phyloP scores from a whole-genome alignment of 2,329 filamentous ascomycete genomes.

The Exophiala calicioides region DNA sequence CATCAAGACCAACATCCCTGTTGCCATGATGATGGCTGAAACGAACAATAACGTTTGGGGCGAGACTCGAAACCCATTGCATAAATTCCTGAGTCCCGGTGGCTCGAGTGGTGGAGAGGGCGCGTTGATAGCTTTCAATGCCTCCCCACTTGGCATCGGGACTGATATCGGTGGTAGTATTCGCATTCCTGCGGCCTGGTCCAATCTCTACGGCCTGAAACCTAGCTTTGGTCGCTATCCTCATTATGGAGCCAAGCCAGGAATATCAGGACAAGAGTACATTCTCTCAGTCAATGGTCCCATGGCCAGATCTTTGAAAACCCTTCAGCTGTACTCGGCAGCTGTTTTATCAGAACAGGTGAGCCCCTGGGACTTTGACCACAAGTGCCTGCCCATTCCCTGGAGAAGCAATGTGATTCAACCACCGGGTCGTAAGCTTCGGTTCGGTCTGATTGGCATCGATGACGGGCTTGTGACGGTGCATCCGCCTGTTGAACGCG shows the following conservation, averaged over 20 bases:
- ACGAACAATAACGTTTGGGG: constrained; percentile 47
- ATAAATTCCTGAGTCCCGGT: constrained; percentile 38
- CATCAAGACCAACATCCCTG: constrained; percentile 56
- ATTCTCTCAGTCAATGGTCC: constrained; percentile 43
- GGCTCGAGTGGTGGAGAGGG: constrained; percentile 42
- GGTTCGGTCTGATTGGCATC: constrained; percentile 41
- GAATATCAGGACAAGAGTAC: constrained; percentile 43
- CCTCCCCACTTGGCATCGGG: constrained; percentile 37
- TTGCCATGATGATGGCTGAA: constrained; percentile 49
- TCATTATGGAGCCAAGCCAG: constrained; percentile 39
- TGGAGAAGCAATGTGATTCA: constrained; percentile 39
- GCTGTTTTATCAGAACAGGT: constrained; percentile 37
- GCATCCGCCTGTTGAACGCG: constrained; percentile 42
- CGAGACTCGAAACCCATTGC: constrained; percentile 41
- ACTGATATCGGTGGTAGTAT: constrained; percentile 47
- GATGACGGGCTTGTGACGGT: constrained; percentile 40
- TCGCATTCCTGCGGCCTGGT: constrained; percentile 42
- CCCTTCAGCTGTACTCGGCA: constrained; percentile 40
- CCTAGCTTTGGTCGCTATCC: constrained; percentile 44
- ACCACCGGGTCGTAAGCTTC: constrained; percentile 39
- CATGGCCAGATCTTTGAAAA: constrained; percentile 39
- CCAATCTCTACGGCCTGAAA: constrained; percentile 43
- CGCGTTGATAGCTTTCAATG: constrained; percentile 38
- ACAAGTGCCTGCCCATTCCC: constrained; percentile 42
- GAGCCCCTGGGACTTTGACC: constrained; percentile 42